Percentiles rank a stretch among this genome's conserved stretches.
Evolutionary conservation across 1,139 yeast genomes (phyloP).

Genomic region (Torulaspora pretoriensis): DNA sequence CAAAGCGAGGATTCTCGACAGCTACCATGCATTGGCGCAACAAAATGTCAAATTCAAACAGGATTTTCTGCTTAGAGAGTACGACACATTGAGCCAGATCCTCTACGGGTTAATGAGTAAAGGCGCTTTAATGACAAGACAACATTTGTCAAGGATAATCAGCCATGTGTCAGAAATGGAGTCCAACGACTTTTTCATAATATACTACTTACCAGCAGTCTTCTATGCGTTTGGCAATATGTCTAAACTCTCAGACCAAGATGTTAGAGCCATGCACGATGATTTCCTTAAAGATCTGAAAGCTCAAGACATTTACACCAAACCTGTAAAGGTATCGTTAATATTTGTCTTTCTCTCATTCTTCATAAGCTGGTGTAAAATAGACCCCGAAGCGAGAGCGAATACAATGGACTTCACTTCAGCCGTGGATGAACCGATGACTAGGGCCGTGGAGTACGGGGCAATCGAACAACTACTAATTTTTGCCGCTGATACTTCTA

Average conservation of each 20-base stretch:
- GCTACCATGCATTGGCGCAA: conserved; percentile 47
- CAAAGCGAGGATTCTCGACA: conserved; percentile 58
- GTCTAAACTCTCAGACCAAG: conserved; percentile 33
- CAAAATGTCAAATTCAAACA: conserved; percentile 57
- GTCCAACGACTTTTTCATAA: conserved; percentile 56
- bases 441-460: conserved; percentile 55
- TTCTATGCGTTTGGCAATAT: conserved; percentile 43
- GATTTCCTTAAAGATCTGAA: conserved; percentile 34
- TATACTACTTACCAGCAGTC: conserved; percentile 66
- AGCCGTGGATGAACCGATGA: conserved; percentile 50
- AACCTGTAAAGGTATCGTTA: conserved; percentile 57
- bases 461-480: conserved; percentile 77
- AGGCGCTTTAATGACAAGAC: conserved; percentile 38
- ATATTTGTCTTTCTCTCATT: conserved; percentile 57
- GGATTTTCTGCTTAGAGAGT: conserved; percentile 58
- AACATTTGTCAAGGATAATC: conserved; percentile 43
- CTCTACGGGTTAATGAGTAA: conserved; percentile 48
- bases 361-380: conserved; percentile 70
- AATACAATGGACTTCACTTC: conserved; percentile 43
- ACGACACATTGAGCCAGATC: conserved; percentile 68
- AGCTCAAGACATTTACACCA: conserved; percentile 43
- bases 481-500: conserved; percentile 62
- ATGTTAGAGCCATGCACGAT: conserved; percentile 39
- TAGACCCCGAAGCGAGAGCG: conserved; percentile 40
- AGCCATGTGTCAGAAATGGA: conserved; percentile 43